Base-by-base conservation (phyloP, 306 rosid species). In the Cotoneaster glaucophyllus region DNA sequence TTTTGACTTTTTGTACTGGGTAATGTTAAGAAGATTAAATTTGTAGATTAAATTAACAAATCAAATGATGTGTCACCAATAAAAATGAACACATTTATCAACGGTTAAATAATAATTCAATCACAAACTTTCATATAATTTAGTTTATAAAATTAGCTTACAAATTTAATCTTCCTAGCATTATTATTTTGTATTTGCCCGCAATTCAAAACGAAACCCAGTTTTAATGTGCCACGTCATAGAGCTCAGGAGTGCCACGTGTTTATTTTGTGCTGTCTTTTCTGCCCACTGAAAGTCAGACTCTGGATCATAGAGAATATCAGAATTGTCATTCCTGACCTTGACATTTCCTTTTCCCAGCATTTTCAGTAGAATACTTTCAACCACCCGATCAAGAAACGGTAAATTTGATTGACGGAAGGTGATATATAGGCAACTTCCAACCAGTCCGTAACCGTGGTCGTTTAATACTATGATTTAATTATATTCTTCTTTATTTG, bases 101-200 rank as follows among this genome's bases (percentile, higher is more conserved):
- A 32, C 1, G 2, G 0, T 32, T 34, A 34, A 34, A 34, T 34
- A 34, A 34, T 34, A 34, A 34, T 34, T 0, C 8, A 6, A 34
- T 34, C 0, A 34, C 2, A 0, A 34, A 6, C 2, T 34, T 34
- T 1, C 8, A 34, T 34, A 34, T 34, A 1, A 34, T 34, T 32
- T 32, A 5, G 0, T 32, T 6, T 34, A 34, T 1, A 34, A 34
- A 34, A 34, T 34, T 34, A 34, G 1, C n/a, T n/a, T n/a, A n/a
- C n/a, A n/a, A n/a, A n/a, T 34, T 2, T 34, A 34, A 1, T 34
- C 0, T 6, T 6, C 2, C 0, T 6, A 34, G 1, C 8, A 34
- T 34, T 34, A 34, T 8, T 6, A 2, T 26, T 56, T 19, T 9
- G 24, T 24, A n/a, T 5, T 19, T 25, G 37, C 7, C 15, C 44